Evolutionary conservation across 805 yeast species (phyloP).

Genomic region (Grigorovia yakushimaensis): DNA sequence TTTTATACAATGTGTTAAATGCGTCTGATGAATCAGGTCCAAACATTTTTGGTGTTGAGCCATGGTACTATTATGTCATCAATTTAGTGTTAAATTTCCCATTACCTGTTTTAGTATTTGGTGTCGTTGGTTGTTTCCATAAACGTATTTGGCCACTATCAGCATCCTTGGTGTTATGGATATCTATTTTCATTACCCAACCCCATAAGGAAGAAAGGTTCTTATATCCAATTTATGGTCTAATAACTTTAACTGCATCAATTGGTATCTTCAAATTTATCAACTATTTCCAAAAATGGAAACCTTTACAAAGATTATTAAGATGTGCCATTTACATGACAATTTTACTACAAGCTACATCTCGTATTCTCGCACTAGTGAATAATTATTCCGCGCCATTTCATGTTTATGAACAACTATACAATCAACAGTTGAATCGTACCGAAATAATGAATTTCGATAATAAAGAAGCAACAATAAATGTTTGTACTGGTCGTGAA

Average conservation of each 20-base stretch:
- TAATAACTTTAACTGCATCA: constrained; percentile 55
- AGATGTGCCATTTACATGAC: constrained; percentile 13
- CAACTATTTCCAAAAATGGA: constrained; percentile 7
- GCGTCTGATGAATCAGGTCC: constrained; percentile 70
- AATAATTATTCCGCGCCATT: constrained; percentile 69
- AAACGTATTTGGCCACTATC: constrained; percentile 25
- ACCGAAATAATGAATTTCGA: background rate
- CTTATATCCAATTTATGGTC: constrained; percentile 71
- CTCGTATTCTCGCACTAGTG: constrained; percentile 52
- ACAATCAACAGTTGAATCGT: constrained; percentile 10
- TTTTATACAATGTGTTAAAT: constrained; percentile 66
- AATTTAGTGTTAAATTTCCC: constrained; percentile 70
- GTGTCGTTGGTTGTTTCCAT: constrained; percentile 23
- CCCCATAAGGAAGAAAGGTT: constrained; percentile 94
- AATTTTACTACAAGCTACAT: constrained; percentile 27
- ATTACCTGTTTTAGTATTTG: constrained; percentile 29
- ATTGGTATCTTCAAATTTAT: constrained; percentile 29
- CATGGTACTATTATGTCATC: constrained; percentile 56
- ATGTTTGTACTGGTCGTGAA: constrained; percentile 86
- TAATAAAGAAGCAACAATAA: constrained; percentile 23
- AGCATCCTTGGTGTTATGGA: constrained; percentile 58
- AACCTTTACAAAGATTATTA: constrained; percentile 4
- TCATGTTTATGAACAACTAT: constrained; percentile 37
- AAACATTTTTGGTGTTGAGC: constrained; percentile 81
- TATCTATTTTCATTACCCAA: constrained; percentile 52